These are phyloP conservation scores for Gossypium schwendimanii DNA, from an alignment of 441 rosid species.

Conservation along the genomic window DNA sequence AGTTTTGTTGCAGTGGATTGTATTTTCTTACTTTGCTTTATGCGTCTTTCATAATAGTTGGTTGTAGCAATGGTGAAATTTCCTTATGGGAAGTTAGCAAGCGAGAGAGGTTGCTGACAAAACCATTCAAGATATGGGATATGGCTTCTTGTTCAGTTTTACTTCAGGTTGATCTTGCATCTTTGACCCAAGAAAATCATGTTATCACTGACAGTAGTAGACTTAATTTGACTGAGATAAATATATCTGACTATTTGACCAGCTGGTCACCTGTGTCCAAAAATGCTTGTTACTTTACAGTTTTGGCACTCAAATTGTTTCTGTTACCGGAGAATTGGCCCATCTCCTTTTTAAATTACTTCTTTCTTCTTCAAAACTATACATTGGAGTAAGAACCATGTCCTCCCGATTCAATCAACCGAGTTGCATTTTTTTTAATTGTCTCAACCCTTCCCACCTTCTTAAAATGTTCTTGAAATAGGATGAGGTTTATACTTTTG, in stretches of 20 bases:
- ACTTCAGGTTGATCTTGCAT: conserved; percentile 17
- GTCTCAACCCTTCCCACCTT: background rate
- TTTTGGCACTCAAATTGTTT: background rate
- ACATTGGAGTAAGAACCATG: background rate
- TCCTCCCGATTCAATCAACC: background rate
- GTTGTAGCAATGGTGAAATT: conserved; percentile 26
- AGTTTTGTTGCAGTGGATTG: background rate
- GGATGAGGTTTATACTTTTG: background rate
- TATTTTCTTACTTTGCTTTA: conserved; percentile 9
- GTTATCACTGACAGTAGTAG: background rate
- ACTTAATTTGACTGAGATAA: background rate
- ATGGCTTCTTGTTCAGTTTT: conserved; percentile 16
- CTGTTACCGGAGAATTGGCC: background rate
- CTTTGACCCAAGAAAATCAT: background rate
- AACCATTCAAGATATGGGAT: conserved; percentile 24
- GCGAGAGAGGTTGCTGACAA: conserved; percentile 22
- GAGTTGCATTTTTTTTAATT: background rate
- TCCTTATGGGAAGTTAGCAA: conserved; percentile 25
- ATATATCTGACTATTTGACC: background rate
- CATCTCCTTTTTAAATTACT: background rate
- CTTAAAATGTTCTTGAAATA: background rate
- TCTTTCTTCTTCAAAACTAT: background rate
- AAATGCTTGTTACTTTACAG: background rate
- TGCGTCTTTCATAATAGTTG: conserved; percentile 13
- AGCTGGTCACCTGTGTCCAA: background rate